Evolutionary conservation across 2,329 filamentous ascomycete genomes (phyloP).

Genomic region (Zarea fungicola): DNA sequence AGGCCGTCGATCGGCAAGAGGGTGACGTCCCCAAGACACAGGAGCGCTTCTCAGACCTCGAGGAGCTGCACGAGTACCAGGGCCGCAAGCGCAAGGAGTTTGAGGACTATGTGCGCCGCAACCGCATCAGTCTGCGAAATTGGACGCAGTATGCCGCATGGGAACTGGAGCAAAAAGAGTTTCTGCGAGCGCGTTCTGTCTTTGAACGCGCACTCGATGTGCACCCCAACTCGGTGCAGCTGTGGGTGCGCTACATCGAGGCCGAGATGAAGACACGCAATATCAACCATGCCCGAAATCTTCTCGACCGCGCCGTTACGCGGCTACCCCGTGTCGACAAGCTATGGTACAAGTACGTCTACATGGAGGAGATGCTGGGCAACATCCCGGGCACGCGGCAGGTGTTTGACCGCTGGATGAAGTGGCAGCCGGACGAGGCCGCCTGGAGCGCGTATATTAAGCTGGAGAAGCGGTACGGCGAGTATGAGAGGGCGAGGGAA

Average conservation of each 20-base stretch:
- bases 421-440: conserved; percentile 93
- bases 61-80: conserved; percentile 97
- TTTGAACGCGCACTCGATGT: conserved; percentile 95
- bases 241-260: conserved; percentile 94
- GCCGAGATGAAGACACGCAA: conserved; percentile 89
- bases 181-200: conserved; percentile 80
- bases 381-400: conserved; percentile 89
- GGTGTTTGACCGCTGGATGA: conserved; percentile 97
- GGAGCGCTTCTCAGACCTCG: conserved; percentile 90
- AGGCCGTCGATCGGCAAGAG: conserved; percentile 96
- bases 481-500: conserved; percentile 82
- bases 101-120: conserved; percentile 94
- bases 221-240: conserved; percentile 74
- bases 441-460: conserved; percentile 97
- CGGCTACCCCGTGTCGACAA: conserved; percentile 89
- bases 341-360: conserved; percentile 98
- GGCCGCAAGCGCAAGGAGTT: conserved; percentile 94
- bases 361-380: conserved; percentile 96
- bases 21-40: conserved; percentile 81
- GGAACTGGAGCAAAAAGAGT: conserved; percentile 98
- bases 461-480: conserved; percentile 89
- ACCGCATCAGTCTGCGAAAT: conserved; percentile 94
- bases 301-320: conserved; percentile 91
- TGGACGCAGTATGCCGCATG: conserved; percentile 97
- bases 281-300: conserved; percentile 93